Evolutionary conservation across 495 filamentous ascomycete genomes (phyloP).

Genomic region (Aspergillus nanangensis): DNA sequence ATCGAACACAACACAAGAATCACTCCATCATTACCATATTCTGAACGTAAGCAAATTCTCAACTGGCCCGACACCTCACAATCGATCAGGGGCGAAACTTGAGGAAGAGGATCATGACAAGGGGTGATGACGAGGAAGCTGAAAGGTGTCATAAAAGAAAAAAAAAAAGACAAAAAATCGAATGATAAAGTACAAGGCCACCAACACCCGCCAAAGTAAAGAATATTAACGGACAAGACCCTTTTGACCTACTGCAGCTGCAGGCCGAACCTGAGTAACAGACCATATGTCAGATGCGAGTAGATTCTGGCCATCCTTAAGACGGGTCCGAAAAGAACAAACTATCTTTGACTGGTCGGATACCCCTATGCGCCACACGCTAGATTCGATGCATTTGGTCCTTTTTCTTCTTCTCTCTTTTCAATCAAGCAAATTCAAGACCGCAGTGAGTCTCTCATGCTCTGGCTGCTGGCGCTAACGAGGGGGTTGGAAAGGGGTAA

Average conservation of each 20-base stretch:
- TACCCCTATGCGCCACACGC: no score
- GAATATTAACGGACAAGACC: conserved; percentile 6
- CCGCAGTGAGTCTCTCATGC: conserved; percentile 80
- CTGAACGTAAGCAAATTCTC: conserved; percentile 8
- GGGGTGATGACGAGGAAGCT: background rate
- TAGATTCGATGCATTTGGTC: background rate
- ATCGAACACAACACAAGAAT: conserved; percentile 1
- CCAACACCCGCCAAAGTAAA: conserved; percentile 24
- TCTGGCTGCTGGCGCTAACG: conserved; percentile 88
- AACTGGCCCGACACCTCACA: no score
- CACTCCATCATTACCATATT: conserved; percentile 15
- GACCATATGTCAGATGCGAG: conserved; percentile 31
- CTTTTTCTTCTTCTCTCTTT: background rate
- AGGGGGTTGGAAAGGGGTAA: conserved; percentile 64
- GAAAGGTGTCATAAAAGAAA: conserved; percentile 6
- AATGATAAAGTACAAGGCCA: conserved; percentile 20
- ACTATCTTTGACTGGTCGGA: no score
- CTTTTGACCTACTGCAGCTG: conserved; percentile 11
- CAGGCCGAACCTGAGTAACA: conserved; percentile 33
- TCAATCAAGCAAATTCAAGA: conserved; percentile 22
- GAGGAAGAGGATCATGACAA: background rate
- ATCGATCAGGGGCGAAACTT: no score
- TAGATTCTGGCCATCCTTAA: background rate
- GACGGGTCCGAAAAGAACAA: no score
- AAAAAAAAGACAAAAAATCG: background rate